These are phyloP conservation scores for Paraconiothyrium brasiliense DNA, from an alignment of 2,329 filamentous ascomycete species.

Conservation along the genomic window DNA sequence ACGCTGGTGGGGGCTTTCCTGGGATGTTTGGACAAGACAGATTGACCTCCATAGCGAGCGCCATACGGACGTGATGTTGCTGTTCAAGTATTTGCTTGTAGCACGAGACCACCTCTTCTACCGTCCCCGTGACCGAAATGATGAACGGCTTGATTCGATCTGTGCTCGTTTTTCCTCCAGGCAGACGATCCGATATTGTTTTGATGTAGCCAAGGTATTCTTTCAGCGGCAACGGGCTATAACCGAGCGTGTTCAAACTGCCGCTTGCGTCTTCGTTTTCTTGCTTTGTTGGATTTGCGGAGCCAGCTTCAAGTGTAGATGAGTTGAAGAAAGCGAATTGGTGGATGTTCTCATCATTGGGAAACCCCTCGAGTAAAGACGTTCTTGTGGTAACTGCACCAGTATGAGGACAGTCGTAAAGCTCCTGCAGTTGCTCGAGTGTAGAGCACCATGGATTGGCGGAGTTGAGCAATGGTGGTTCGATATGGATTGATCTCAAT, in stretches of 20 bases:
- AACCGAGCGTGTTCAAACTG: conserved; percentile 75
- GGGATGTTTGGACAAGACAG: conserved; percentile 81
- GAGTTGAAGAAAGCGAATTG: conserved; percentile 73
- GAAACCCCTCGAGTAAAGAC: conserved; percentile 70
- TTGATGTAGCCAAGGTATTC: conserved; percentile 68
- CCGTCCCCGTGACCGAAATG: conserved; percentile 74
- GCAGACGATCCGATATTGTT: conserved; percentile 52
- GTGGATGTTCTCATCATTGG: conserved; percentile 67
- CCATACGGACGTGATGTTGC: conserved; percentile 51
- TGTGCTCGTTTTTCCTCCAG: conserved; percentile 3
- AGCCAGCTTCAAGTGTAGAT: conserved; percentile 37
- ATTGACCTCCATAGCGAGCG: conserved; percentile 78
- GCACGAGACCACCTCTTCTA: conserved; percentile 65
- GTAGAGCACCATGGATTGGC: conserved; percentile 80
- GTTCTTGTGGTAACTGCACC: conserved; percentile 81
- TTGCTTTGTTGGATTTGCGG: conserved; percentile 30
- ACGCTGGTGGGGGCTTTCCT: conserved; percentile 74
- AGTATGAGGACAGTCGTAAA: conserved; percentile 70
- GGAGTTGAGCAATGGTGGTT: conserved; percentile 76
- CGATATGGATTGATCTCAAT: conserved; percentile 58
- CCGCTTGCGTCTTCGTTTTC: conserved; percentile 38
- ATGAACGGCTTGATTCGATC: conserved; percentile 67
- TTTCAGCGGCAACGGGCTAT: conserved; percentile 70
- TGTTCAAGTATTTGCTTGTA: conserved; percentile 60
- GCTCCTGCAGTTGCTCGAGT: conserved; percentile 65